A percentile compares a stretch with the other conserved stretches of the same genome.
These are phyloP conservation scores for Pyrus hybrid DNA, from an alignment of 331 rosid genomes.

Conservation along the genomic window DNA sequence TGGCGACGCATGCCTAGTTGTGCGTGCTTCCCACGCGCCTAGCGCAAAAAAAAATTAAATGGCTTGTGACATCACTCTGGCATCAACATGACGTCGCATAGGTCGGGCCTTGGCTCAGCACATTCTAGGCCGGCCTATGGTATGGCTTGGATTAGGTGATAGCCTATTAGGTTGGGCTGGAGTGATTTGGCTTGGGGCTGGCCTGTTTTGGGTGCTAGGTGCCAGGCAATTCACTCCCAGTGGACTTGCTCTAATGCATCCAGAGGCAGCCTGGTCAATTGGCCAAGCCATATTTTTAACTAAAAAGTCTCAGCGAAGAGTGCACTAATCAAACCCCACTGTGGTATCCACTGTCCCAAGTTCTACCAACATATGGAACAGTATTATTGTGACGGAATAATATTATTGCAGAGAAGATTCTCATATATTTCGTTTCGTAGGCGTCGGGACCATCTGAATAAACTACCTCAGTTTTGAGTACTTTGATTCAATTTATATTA, in stretches of 20 bases:
- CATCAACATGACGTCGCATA: too few species aligned
- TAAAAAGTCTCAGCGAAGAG: slow-evolving; percentile 15
- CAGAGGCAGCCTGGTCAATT: neutral
- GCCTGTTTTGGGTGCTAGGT: too few species aligned
- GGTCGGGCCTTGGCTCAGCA: accelerated
- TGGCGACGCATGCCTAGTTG: accelerated
- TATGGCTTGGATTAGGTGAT: too few species aligned
- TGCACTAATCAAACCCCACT: slow-evolving; percentile 43
- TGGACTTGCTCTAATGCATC: neutral
- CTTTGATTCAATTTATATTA: neutral
- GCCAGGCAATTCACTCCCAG: accelerated
- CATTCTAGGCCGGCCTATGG: accelerated
- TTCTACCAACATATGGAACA: slow-evolving; percentile 52
- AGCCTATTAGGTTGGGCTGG: too few species aligned
- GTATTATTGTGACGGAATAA: too few species aligned
- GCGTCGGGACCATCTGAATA: slow-evolving; percentile 18
- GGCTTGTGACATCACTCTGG: accelerated
- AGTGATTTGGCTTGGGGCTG: too few species aligned
- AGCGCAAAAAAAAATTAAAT: too few species aligned
- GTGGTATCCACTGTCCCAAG: slow-evolving; percentile 43
- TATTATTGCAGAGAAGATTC: too few species aligned
- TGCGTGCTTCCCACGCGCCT: accelerated
- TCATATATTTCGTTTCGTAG: too few species aligned
- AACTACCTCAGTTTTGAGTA: slow-evolving; percentile 4
- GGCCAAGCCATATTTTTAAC: slow-evolving; percentile 3